These are phyloP conservation scores for Saturnispora bothae DNA, from an alignment of 805 yeast genomes.

Conservation along the genomic window DNA sequence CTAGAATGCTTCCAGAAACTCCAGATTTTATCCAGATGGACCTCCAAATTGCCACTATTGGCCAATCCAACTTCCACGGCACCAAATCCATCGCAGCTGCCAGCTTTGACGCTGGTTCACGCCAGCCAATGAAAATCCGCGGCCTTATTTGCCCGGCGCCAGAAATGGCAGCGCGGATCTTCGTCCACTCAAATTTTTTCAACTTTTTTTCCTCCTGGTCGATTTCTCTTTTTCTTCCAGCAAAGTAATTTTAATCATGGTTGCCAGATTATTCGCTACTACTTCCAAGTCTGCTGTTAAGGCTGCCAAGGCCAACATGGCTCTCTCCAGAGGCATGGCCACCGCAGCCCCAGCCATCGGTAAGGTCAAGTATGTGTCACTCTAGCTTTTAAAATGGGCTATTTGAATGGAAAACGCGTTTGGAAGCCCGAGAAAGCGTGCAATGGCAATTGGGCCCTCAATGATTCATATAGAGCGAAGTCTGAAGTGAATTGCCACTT, in stretches of 20 bases:
- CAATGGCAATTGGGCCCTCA: not conserved
- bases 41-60: no score
- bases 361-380: conserved; percentile 75
- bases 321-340: conserved; percentile 69
- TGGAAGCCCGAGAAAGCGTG: not conserved
- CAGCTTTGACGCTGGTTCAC: no score
- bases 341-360: conserved; percentile 70
- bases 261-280: conserved; percentile 49
- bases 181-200: not conserved
- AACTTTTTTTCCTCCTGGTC: not conserved
- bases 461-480: no score
- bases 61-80: no score
- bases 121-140: conserved; percentile 2
- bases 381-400: no score
- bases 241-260: conserved; percentile 23
- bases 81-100: no score
- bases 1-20: no score
- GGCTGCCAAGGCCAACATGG: conserved; percentile 76
- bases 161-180: not conserved
- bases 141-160: not conserved
- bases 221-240: conserved; percentile 1
- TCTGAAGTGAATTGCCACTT: not conserved
- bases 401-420: no score
- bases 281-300: conserved; percentile 78
- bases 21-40: no score